phyloP scores from a whole-genome alignment of 2,329 filamentous ascomycete genomes.

The Cercospora brassicicola region DNA sequence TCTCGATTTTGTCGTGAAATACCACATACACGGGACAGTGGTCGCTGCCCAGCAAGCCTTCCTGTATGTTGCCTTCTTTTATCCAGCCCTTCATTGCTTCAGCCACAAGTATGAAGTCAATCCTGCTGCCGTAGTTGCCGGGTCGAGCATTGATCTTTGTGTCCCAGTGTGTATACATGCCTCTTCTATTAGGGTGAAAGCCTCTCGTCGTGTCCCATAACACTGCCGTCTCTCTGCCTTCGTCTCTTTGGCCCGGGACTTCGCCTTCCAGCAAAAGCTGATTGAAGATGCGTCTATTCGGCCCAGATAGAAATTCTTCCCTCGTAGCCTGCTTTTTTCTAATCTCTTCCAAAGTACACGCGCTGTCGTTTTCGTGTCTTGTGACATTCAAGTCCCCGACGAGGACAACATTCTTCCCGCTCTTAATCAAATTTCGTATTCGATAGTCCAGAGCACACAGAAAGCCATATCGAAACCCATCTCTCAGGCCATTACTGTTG shows the following conservation, averaged over 20 bases:
- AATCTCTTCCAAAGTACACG: conserved; percentile 69
- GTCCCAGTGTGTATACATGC: conserved; percentile 99
- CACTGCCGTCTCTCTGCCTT: conserved; percentile 67
- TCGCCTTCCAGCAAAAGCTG: conserved; percentile 75
- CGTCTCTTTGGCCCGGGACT: conserved; percentile 65
- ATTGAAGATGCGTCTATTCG: conserved; percentile 77
- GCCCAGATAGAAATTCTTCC: conserved; percentile 70
- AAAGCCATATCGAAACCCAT: conserved; percentile 79
- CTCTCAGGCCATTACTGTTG: conserved; percentile 77
- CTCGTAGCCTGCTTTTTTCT: conserved; percentile 67
- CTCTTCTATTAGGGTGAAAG: conserved; percentile 74
- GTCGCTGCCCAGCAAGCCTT: conserved; percentile 89
- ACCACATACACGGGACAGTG: conserved; percentile 90
- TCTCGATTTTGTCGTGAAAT: conserved; percentile 62
- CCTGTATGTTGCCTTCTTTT: conserved; percentile 78
- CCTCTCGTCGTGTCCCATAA: conserved; percentile 81
- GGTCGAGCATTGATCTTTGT: conserved; percentile 93
- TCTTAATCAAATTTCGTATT: conserved; percentile 75
- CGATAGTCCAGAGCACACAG: conserved; percentile 77
- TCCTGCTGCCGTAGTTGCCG: conserved; percentile 86
- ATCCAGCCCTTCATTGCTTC: conserved; percentile 79
- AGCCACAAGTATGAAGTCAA: conserved; percentile 89
- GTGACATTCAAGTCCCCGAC: conserved; percentile 87
- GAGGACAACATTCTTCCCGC: conserved; percentile 82
- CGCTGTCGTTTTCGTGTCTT: conserved; percentile 69